phyloP scores from a whole-genome alignment of 2,329 filamentous ascomycete species.

The Dactylellina leptospora region DNA sequence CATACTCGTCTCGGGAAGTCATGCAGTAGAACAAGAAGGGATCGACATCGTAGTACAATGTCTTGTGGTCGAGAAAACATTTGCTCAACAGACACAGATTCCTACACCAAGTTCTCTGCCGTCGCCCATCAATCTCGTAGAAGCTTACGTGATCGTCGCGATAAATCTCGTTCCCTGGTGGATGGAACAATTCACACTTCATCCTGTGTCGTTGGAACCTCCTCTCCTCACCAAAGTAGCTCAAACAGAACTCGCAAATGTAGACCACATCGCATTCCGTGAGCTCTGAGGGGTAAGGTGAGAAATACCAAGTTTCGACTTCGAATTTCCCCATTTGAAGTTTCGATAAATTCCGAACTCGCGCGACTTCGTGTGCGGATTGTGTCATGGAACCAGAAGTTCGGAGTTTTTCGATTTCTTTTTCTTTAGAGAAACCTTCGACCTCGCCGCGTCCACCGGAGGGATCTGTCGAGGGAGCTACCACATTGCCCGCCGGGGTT shows the following conservation, averaged over 20 bases:
- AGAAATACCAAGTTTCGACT: constrained; percentile 98
- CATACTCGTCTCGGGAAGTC: constrained; percentile 86
- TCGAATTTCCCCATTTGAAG: constrained; percentile 93
- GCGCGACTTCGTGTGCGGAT: constrained; percentile 94
- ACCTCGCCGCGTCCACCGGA: constrained; percentile 60
- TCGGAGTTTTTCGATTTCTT: constrained; percentile 94
- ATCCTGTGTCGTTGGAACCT: constrained; percentile 84
- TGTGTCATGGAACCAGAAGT: constrained; percentile 98
- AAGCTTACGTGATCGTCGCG: constrained; percentile 93
- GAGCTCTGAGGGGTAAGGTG: constrained; percentile 90
- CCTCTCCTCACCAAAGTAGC: constrained; percentile 84
- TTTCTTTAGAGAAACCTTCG: constrained; percentile 76
- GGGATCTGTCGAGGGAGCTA: constrained; percentile 39
- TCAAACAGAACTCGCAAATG: constrained; percentile 96
- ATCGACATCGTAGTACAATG: constrained; percentile 98
- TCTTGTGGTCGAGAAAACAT: constrained; percentile 97
- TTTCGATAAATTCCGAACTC: constrained; percentile 91
- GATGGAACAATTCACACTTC: constrained; percentile 91
- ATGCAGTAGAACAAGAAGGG: constrained; percentile 99
- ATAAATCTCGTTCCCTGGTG: constrained; percentile 97
- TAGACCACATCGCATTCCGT: constrained; percentile 88
- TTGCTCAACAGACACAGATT: constrained; percentile 95
- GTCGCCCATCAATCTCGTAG: constrained; percentile 93
- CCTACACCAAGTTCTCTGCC: constrained; percentile 94
- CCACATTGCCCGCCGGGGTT: constrained; percentile 49